A percentile compares a stretch with the other conserved stretches of the same genome.
Conservation (phyloP, 208 protist genomes). For the Leishmania guyanensis region DNA sequence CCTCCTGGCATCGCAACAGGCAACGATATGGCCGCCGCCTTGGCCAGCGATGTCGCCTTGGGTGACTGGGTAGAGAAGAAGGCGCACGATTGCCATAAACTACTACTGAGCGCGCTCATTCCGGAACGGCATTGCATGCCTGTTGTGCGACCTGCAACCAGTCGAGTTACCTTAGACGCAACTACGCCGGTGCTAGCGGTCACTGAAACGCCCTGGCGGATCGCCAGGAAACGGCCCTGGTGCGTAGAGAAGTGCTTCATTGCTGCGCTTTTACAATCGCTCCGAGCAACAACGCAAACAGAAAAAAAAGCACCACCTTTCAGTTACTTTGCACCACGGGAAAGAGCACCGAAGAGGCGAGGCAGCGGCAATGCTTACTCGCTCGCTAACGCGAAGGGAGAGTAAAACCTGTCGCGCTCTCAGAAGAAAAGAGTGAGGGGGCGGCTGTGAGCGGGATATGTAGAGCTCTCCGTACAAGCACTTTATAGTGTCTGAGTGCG, state of each 20-base stretch:
- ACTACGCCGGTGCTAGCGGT: background rate
- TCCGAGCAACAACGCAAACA: background rate
- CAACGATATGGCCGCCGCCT: background rate
- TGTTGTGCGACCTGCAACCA: background rate
- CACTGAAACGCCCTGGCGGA: background rate
- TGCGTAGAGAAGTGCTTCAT: conserved; percentile 5
- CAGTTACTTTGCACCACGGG: background rate
- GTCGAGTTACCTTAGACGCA: background rate
- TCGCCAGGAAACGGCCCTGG: background rate
- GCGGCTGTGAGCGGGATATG: background rate
- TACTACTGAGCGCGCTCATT: background rate
- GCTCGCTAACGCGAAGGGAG: background rate
- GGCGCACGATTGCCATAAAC: background rate
- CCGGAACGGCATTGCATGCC: background rate
- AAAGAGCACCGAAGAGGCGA: background rate
- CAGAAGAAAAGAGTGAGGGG: background rate
- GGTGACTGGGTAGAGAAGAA: conserved; percentile 11
- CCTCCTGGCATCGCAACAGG: conserved; percentile 1
- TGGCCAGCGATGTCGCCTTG: conserved; percentile 10
- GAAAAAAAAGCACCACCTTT: background rate
- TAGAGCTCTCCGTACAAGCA: background rate
- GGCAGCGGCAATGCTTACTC: background rate
- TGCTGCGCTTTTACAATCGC: background rate
- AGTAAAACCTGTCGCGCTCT: background rate
- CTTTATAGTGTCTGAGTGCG: background rate